Percentiles rank a stretch among this genome's conserved stretches.
Evolutionary conservation across 2,329 filamentous ascomycete species (phyloP).

Genomic region (Calcarisporium arbuscula): DNA sequence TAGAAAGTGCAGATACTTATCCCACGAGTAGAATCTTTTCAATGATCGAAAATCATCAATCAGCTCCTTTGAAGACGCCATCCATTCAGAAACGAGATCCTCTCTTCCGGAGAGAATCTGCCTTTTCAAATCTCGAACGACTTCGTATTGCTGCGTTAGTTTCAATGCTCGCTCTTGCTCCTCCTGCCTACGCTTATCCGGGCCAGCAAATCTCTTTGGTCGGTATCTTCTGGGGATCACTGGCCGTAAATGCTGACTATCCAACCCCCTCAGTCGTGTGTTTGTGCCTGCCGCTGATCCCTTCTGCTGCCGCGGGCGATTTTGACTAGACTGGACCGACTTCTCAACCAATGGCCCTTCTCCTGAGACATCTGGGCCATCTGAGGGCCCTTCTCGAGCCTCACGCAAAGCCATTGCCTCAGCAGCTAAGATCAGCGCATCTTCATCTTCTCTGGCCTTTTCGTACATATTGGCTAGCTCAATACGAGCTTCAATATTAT

Average conservation of each 20-base stretch:
- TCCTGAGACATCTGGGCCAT: constrained; percentile 12
- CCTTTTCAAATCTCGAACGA: constrained; percentile 35
- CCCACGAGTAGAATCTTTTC: constrained; percentile 60
- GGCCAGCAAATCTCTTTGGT: constrained; percentile 39
- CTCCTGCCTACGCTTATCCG: constrained; percentile 36
- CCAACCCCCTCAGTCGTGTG: too few relatives aligned
- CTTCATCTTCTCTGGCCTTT: constrained; percentile 62
- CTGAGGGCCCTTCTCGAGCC: constrained; percentile 25
- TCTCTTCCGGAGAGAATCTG: constrained; percentile 34
- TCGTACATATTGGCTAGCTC: constrained; percentile 83
- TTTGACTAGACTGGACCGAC: too few relatives aligned
- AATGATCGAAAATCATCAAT: constrained; percentile 58
- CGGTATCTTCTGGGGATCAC: constrained; percentile 35
- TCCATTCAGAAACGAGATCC: constrained; percentile 46
- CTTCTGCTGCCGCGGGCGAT: too few relatives aligned
- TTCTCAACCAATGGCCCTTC: too few relatives aligned
- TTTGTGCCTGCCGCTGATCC: too few relatives aligned
- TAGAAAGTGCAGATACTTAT: constrained; percentile 56
- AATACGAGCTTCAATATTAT: constrained; percentile 69
- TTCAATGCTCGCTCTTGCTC: constrained; percentile 35
- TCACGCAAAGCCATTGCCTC: constrained; percentile 64
- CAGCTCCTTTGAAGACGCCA: constrained; percentile 51
- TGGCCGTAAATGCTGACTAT: too few relatives aligned
- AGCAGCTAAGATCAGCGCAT: constrained; percentile 70
- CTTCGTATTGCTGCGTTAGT: constrained; percentile 34